Evolutionary conservation across 2,329 filamentous ascomycete species (phyloP).

Genomic region (Alternaria sp.): DNA sequence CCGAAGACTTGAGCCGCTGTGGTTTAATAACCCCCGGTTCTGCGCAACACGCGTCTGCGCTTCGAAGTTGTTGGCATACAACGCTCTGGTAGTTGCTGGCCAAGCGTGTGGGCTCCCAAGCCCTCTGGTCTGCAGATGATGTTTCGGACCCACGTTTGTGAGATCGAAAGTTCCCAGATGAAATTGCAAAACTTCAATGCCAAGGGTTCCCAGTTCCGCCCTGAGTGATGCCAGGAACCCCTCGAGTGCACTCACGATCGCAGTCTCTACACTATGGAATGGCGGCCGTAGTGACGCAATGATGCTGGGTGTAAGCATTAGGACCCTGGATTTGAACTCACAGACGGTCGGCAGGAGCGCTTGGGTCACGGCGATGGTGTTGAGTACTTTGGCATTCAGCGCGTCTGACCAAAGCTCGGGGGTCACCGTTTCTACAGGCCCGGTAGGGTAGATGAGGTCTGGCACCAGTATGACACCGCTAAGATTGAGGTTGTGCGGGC

Average conservation of each 20-base stretch:
- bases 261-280: constrained; percentile 84
- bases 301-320: constrained; percentile 80
- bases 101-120: constrained; percentile 46
- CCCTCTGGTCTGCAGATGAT: constrained; percentile 43
- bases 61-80: constrained; percentile 48
- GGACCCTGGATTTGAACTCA: constrained; percentile 67
- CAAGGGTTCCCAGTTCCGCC: constrained; percentile 76
- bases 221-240: constrained; percentile 83
- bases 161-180: constrained; percentile 93
- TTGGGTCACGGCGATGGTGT: constrained; percentile 87
- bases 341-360: constrained; percentile 70
- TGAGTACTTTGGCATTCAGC: constrained; percentile 88
- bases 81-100: constrained; percentile 42
- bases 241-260: constrained; percentile 83
- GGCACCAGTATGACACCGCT: constrained; percentile 85
- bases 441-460: constrained; percentile 76
- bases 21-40: constrained; percentile 61
- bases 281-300: constrained; percentile 80
- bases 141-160: constrained; percentile 62
- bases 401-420: constrained; percentile 86
- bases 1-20: constrained; percentile 72
- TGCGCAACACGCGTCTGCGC: constrained; percentile 44
- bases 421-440: constrained; percentile 83
- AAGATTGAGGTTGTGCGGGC: constrained; percentile 76
- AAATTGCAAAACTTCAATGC: constrained; percentile 82